Evolutionary conservation across 164 flowering plant genomes (phyloP).

Genomic region (Chimonanthus praecox): DNA sequence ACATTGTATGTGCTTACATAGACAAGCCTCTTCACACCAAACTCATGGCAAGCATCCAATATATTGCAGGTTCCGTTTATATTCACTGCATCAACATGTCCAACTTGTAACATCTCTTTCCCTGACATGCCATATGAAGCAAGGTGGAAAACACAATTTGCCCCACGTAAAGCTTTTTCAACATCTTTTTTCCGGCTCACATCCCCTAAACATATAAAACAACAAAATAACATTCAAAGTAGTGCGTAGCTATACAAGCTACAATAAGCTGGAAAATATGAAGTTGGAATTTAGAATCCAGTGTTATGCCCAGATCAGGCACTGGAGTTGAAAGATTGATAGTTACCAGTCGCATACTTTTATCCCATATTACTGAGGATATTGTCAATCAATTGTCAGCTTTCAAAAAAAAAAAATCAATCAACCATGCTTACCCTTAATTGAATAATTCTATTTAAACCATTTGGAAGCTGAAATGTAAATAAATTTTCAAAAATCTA

Average conservation of each 20-base stretch:
- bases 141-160: slow-evolving; percentile 90
- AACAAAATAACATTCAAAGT: neutral
- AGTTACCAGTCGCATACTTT: too few species aligned
- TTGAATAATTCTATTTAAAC: too few species aligned
- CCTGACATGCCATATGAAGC: slow-evolving; percentile 98
- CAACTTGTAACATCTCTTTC: slow-evolving; percentile 85
- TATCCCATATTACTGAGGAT: too few species aligned
- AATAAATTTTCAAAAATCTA: too few species aligned
- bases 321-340: too few species aligned
- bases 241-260: neutral
- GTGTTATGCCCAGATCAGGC: neutral
- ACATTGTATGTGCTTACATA: slow-evolving; percentile 91
- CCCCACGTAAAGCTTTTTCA: slow-evolving; percentile 60
- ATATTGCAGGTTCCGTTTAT: slow-evolving; percentile 76
- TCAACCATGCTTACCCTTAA: too few species aligned
- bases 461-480: too few species aligned
- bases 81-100: slow-evolving; percentile 78
- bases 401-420: too few species aligned
- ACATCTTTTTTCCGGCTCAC: slow-evolving; percentile 58
- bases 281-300: neutral
- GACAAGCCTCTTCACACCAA: slow-evolving; percentile 70
- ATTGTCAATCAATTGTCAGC: too few species aligned
- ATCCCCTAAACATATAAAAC: slow-evolving; percentile 45
- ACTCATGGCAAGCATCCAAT: slow-evolving; percentile 64
- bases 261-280: neutral